Conservation (phyloP, 495 filamentous ascomycete genomes). For the Margaritispora aquatica region DNA sequence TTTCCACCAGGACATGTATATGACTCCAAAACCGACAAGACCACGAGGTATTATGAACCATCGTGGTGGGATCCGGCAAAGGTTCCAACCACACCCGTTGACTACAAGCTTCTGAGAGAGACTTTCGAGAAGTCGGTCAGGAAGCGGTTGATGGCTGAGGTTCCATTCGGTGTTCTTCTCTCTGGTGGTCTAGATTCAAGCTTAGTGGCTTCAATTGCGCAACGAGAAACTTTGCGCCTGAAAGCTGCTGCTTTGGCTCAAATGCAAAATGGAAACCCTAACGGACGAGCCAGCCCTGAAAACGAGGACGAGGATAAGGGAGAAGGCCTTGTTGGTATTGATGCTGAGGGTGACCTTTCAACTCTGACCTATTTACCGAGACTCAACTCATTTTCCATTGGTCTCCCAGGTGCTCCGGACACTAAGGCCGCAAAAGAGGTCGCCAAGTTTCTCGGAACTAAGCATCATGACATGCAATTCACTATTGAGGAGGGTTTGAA, state of each 20-base stretch:
- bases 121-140: slow-evolving; percentile 86
- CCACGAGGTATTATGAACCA: slow-evolving; percentile 84
- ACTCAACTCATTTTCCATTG: slow-evolving; percentile 97
- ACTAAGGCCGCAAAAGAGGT: slow-evolving; percentile 84
- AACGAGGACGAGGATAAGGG: slow-evolving; percentile 38
- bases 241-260: slow-evolving; percentile 50
- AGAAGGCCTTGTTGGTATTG: slow-evolving; percentile 83
- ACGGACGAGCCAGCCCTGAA: slow-evolving; percentile 16
- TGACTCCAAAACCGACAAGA: slow-evolving; percentile 78
- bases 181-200: slow-evolving; percentile 96
- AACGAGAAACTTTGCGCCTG: slow-evolving; percentile 78
- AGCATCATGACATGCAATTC: slow-evolving; percentile 97
- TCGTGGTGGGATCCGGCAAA: slow-evolving; percentile 83
- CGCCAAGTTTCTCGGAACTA: slow-evolving; percentile 91
- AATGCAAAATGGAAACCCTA: slow-evolving; percentile 12
- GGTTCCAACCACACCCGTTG: slow-evolving; percentile 70
- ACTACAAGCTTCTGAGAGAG: slow-evolving; percentile 72
- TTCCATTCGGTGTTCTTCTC: slow-evolving; percentile 92
- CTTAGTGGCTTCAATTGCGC: slow-evolving; percentile 90
- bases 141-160: slow-evolving; percentile 97
- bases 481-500: slow-evolving; percentile 95
- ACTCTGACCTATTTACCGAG: slow-evolving; percentile 90
- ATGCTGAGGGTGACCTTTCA: slow-evolving; percentile 80
- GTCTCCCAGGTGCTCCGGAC: slow-evolving; percentile 84
- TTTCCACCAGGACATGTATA: slow-evolving; percentile 96